A percentile compares a stretch with the other conserved stretches of the same genome.
Evolutionary conservation across 306 rosid species (phyloP).

Genomic region (Inga leiocalycina): DNA sequence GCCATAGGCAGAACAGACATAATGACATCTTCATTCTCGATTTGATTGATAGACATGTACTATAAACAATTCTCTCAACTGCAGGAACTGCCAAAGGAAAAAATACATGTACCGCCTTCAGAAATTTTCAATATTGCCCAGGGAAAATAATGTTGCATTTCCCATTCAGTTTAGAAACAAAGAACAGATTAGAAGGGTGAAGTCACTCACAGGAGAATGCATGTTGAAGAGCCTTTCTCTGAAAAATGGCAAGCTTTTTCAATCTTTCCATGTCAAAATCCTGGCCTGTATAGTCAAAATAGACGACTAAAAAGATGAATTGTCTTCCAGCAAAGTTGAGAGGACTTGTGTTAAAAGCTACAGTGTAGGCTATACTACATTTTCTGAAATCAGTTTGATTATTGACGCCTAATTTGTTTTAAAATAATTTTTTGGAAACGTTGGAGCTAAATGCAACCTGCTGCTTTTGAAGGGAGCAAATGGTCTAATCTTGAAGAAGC

Average conservation of each 20-base stretch:
- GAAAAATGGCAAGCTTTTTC: slow-evolving; percentile 86
- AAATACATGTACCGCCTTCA: background rate
- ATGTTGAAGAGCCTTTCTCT: slow-evolving; percentile 79
- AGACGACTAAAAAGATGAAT: background rate
- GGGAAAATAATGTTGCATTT: background rate
- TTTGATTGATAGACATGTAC: slow-evolving; percentile 85
- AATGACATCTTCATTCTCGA: slow-evolving; percentile 81
- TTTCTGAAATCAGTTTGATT: background rate
- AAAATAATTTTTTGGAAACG: background rate
- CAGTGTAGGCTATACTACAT: background rate
- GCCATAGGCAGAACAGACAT: slow-evolving; percentile 70
- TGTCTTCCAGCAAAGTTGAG: background rate
- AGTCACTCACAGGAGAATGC: slow-evolving; percentile 70
- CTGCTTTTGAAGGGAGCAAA: slow-evolving; percentile 79
- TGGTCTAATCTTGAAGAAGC: slow-evolving; percentile 80
- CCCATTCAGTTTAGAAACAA: background rate
- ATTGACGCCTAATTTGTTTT: background rate
- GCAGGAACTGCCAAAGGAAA: slow-evolving; percentile 68
- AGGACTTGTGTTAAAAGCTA: background rate
- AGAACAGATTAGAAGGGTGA: background rate
- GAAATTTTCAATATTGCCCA: background rate
- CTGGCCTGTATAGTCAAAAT: slow-evolving; percentile 37
- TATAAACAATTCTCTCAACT: slow-evolving; percentile 72
- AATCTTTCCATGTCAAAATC: slow-evolving; percentile 59
- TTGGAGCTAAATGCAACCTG: slow-evolving; percentile 46